Evolutionary conservation across 768 basidiomycete species (phyloP).

Genomic region (Leccinum barrowsii): DNA sequence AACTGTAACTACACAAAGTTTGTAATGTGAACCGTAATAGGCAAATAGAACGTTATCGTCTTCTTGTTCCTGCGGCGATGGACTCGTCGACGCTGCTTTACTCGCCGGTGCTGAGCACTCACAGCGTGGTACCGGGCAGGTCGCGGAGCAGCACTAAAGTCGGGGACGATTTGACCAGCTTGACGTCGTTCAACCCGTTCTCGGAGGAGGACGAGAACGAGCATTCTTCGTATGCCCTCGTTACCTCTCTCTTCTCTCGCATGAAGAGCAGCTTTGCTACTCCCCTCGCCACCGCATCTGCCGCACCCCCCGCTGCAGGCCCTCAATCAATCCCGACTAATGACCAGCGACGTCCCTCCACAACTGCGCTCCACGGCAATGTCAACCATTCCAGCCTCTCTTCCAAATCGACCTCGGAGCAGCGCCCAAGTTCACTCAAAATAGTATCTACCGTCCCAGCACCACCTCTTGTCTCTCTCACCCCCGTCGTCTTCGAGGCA

Average conservation of each 20-base stretch:
- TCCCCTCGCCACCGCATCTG: slow-evolving; percentile 52
- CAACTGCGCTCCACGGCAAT: slow-evolving; percentile 39
- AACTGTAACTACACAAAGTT: slow-evolving; percentile 11
- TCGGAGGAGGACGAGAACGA: slow-evolving; percentile 92
- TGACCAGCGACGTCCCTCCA: slow-evolving; percentile 63
- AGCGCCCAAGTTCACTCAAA: slow-evolving; percentile 57
- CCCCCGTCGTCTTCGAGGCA: slow-evolving; percentile 78
- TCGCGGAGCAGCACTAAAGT: slow-evolving; percentile 61
- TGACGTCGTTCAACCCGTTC: slow-evolving; percentile 90
- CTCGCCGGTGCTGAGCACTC: slow-evolving; percentile 27
- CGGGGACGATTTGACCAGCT: slow-evolving; percentile 58
- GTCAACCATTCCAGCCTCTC: slow-evolving; percentile 45
- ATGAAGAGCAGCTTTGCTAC: slow-evolving; percentile 77
- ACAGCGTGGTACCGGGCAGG: slow-evolving; percentile 46
- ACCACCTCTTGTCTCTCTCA: slow-evolving; percentile 81
- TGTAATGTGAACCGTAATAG: slow-evolving; percentile 10
- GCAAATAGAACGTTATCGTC: slow-evolving; percentile 15
- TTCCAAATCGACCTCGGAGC: slow-evolving; percentile 43
- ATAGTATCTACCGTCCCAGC: slow-evolving; percentile 55
- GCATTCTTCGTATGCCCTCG: slow-evolving; percentile 80
- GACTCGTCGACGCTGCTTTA: slow-evolving; percentile 30
- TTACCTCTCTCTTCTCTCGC: slow-evolving; percentile 75
- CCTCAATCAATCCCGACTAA: slow-evolving; percentile 29
- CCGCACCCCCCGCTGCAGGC: slow-evolving; percentile 35
- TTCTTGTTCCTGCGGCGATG: slow-evolving; percentile 18